Evolutionary conservation across 768 basidiomycete species (phyloP).

Genomic region (Trametes maxima): DNA sequence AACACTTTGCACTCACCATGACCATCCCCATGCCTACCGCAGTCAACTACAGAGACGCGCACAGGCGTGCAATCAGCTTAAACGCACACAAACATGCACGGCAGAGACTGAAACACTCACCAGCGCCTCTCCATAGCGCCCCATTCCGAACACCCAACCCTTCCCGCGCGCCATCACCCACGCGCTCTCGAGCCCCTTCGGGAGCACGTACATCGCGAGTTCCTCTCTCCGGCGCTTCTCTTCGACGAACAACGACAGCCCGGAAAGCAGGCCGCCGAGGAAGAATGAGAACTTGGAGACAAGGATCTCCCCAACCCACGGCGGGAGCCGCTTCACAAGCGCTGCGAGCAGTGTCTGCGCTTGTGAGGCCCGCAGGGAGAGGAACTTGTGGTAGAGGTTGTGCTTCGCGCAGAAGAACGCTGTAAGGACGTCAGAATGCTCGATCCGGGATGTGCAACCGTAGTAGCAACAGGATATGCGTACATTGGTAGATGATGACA

Average conservation of each 20-base stretch:
- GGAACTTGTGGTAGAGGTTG: conserved; percentile 53
- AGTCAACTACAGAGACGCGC: conserved; percentile 45
- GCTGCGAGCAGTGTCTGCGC: conserved; percentile 39
- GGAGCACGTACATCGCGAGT: conserved; percentile 89
- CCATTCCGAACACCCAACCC: conserved; percentile 72
- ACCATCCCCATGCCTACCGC: conserved; percentile 91
- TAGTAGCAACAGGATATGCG: conserved; percentile 25
- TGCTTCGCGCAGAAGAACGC: conserved; percentile 71
- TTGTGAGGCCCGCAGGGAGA: conserved; percentile 28
- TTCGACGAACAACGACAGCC: conserved; percentile 82
- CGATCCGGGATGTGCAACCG: not conserved
- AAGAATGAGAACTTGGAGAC: conserved; percentile 73
- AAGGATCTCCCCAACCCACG: conserved; percentile 55
- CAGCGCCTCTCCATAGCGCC: conserved; percentile 67
- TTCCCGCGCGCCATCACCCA: conserved; percentile 81
- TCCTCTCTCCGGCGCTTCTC: conserved; percentile 87
- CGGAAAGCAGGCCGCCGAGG: conserved; percentile 71
- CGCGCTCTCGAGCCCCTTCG: conserved; percentile 87
- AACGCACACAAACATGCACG: not conserved
- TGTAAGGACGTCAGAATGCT: conserved; percentile 26
- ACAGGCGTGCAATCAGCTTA: too few species aligned
- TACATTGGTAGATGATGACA: conserved; percentile 81
- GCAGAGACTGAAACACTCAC: conserved; percentile 39
- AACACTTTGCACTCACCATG: conserved; percentile 53
- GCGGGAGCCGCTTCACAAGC: conserved; percentile 25